Conservation (phyloP, 2,329 filamentous ascomycete species). For the Albifimbria verrucaria region DNA sequence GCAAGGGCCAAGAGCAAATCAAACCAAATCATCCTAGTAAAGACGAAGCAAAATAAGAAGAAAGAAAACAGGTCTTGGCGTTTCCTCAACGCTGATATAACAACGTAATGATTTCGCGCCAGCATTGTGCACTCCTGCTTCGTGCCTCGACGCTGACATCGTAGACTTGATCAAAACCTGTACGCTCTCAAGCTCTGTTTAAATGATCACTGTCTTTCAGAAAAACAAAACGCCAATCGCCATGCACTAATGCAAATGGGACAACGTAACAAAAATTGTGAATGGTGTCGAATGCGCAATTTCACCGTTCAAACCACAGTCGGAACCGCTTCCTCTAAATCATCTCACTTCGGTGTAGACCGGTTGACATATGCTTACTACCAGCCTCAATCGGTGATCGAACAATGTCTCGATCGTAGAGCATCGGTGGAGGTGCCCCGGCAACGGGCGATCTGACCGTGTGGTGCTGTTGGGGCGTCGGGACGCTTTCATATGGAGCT, state of each 20-base stretch:
- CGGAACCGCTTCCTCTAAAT: conserved; percentile 35
- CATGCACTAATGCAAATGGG: conserved; percentile 31
- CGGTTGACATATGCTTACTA: conserved; percentile 44
- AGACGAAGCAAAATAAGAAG: not conserved
- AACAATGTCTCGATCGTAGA: conserved; percentile 33
- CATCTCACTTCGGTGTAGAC: conserved; percentile 53
- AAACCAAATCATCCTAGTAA: not conserved
- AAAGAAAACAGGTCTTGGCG: too few relatives aligned
- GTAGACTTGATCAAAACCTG: too few relatives aligned
- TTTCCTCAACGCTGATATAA: too few relatives aligned
- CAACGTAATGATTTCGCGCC: too few relatives aligned
- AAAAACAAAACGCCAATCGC: conserved; percentile 31
- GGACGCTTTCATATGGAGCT: conserved; percentile 41
- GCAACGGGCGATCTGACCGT: conserved; percentile 22
- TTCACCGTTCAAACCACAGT: not conserved
- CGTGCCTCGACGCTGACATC: too few relatives aligned
- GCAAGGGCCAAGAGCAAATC: not conserved
- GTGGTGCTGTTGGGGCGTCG: conserved; percentile 18
- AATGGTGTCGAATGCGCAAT: not conserved
- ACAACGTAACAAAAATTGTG: conserved; percentile 5
- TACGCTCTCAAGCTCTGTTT: too few relatives aligned
- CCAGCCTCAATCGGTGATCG: conserved; percentile 28
- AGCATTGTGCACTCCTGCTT: too few relatives aligned
- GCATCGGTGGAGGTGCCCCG: conserved; percentile 28
- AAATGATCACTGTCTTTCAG: not conserved